Conservation (phyloP, 139 green algal genomes). For the Medakamo hakoo region DNA sequence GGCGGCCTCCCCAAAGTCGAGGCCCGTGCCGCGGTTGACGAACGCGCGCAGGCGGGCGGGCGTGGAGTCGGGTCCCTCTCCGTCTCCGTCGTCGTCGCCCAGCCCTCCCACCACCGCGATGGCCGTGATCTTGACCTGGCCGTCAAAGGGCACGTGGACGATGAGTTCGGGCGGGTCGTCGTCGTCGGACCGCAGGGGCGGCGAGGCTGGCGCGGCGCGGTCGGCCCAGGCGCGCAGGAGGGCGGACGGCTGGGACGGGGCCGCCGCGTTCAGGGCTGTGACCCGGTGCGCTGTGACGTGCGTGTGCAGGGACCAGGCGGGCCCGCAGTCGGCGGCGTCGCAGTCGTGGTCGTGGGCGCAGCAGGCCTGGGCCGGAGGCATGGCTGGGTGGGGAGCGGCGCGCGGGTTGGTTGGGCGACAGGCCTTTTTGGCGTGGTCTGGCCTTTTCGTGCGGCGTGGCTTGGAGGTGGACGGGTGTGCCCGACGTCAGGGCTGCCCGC, state of each 20-base stretch:
- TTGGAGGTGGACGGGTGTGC: no score
- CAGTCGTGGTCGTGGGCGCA: constrained; percentile 57
- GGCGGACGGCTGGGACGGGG: constrained; percentile 18
- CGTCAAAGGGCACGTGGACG: constrained; percentile 60
- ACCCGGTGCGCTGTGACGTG: constrained; percentile 37
- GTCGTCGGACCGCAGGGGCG: constrained; percentile 41
- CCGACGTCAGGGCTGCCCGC: no score
- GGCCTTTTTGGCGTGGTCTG: no score
- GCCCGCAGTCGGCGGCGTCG: constrained; percentile 34
- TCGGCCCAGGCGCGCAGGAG: constrained; percentile 42
- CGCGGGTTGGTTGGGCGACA: no score
- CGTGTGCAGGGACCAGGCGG: constrained; percentile 46
- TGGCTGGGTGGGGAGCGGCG: no score
- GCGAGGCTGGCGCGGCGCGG: constrained; percentile 18
- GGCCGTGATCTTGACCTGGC: constrained; percentile 54
- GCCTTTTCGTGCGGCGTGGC: no score
- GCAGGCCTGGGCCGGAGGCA: constrained; percentile 10
- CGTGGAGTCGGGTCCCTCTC: not conserved
- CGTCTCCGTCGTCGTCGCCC: not conserved
- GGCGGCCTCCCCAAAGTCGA: constrained; percentile 41
- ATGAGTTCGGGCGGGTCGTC: constrained; percentile 60
- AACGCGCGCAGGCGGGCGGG: constrained; percentile 10
- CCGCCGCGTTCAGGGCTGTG: constrained; percentile 45
- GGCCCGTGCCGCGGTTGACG: constrained; percentile 57
- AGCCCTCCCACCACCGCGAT: constrained; percentile 38